Percentiles rank a stretch among this genome's conserved stretches.
Evolutionary conservation across 2,329 filamentous ascomycete species (phyloP).

Genomic region (Coniochaeta hoffmannii): DNA sequence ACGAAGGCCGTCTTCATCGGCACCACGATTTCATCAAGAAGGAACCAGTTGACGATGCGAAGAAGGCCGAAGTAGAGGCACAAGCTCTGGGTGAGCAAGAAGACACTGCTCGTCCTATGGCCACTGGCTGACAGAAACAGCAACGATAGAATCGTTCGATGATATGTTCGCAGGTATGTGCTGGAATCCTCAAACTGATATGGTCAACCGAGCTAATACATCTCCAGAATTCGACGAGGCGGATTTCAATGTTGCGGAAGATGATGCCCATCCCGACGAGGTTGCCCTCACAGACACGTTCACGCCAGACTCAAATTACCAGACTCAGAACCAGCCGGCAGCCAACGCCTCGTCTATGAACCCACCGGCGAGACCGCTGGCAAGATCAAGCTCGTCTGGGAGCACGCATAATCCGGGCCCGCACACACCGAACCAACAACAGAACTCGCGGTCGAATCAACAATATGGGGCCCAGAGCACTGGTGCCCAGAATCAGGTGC

Average conservation of each 20-base stretch:
- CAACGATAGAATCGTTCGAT: conserved; percentile 7
- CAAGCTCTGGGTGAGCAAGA: neutral
- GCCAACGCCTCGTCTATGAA: conserved; percentile 25
- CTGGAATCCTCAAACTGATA: neutral
- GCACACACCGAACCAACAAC: conserved; percentile 16
- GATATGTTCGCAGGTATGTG: conserved; percentile 16
- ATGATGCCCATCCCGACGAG: conserved; percentile 65
- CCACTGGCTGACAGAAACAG: conserved; percentile 2
- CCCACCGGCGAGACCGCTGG: conserved; percentile 25
- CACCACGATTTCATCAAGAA: conserved; percentile 66
- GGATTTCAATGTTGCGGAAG: conserved; percentile 63
- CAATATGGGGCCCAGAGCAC: conserved; percentile 9
- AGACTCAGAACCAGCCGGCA: conserved; percentile 19
- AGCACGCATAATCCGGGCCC: conserved; percentile 19
- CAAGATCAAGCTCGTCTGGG: conserved; percentile 20
- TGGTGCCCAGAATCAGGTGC: conserved; percentile 10
- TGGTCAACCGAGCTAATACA: conserved; percentile 20
- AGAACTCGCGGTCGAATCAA: conserved; percentile 4
- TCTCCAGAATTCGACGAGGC: conserved; percentile 65
- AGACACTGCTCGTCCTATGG: neutral
- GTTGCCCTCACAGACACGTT: conserved; percentile 46
- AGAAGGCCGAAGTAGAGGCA: neutral
- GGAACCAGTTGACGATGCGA: conserved; percentile 27
- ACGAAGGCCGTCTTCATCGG: conserved; percentile 71
- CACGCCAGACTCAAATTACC: conserved; percentile 22